Base-by-base conservation (phyloP, 148 eudicot genomes). In the Arctostaphylos glauca region DNA sequence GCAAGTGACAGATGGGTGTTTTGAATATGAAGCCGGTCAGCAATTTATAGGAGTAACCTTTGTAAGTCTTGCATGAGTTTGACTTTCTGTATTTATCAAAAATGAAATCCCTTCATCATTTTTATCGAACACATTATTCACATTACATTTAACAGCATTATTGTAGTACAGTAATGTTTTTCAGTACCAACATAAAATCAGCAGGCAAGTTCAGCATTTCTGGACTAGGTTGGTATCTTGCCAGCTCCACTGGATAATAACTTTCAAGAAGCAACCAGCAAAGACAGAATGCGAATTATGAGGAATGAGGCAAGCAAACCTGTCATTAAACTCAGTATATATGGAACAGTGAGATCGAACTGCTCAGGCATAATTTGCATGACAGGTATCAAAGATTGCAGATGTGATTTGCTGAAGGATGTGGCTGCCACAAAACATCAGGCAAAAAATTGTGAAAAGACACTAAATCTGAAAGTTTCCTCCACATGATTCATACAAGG, bases 371-470 rank as follows among this genome's bases (percentile, higher is more conserved):
- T 62, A 82, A 88, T 53, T 80, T 83, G 84, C n/a, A 89, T 25
- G 72, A 92, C 19, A 78, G 94, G 88, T 58, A 82, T 73, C 43
- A 88, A 49, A 77, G 84, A 84, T 86, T 85, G 93, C 70, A 92
- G 76, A 73, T 82, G 88, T 53, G 98, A 93, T 84, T 85, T 88
- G 81, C 79, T 74, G 84, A 92, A 93, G 84, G 92, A 89, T 80
- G 98, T 94, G 76, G 94, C 98, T 93, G 92, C 81, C 70, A 83
- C 58, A 67, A 78, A 84, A 76, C 53, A 79, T 41, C 5, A 56
- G 62, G 19, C 19, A 62, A 44, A 31, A 7, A 74, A 44, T 50
- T 23, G 54, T 58, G 56, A 41, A 80, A 18, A 49, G 50, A 38
- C 55, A 41, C 16, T 0, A 25, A 53, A 52, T 14, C 5, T 19